Percentiles rank a stretch among this genome's conserved stretches.
Evolutionary conservation across 2,329 filamentous ascomycete genomes (phyloP).

Genomic region (Colletotrichum zoysiae): DNA sequence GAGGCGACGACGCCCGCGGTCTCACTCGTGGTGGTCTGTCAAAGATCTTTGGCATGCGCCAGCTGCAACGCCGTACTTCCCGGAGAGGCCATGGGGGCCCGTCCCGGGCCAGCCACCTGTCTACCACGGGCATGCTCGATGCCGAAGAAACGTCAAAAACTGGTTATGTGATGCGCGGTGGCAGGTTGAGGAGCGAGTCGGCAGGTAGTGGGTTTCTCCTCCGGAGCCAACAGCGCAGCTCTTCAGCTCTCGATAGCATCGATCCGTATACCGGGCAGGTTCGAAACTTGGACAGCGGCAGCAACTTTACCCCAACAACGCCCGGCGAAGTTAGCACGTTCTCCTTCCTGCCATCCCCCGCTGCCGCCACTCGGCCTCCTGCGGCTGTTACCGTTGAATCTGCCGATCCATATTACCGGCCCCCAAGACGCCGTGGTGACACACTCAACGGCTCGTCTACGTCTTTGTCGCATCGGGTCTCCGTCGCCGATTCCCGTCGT

Average conservation of each 20-base stretch:
- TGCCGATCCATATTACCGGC: conserved; percentile 88
- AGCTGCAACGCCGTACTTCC: conserved; percentile 80
- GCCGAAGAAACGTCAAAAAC: conserved; percentile 74
- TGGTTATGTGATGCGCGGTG: conserved; percentile 66
- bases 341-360: conserved; percentile 75
- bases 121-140: conserved; percentile 83
- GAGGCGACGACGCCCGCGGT: conserved; percentile 77
- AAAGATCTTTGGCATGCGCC: conserved; percentile 92
- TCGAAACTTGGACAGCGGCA: conserved; percentile 69
- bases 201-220: conserved; percentile 66
- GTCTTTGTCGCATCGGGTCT: conserved; percentile 49
- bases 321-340: conserved; percentile 77
- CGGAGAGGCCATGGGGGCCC: conserved; percentile 67
- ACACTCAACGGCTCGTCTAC: conserved; percentile 61
- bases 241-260: conserved; percentile 66
- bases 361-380: conserved; percentile 58
- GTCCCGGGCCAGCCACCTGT: conserved; percentile 84
- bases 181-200: conserved; percentile 71
- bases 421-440: conserved; percentile 78
- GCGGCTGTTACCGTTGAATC: conserved; percentile 61
- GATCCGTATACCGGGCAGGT: conserved; percentile 59
- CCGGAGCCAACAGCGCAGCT: conserved; percentile 61
- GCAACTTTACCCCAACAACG: conserved; percentile 79
- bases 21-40: conserved; percentile 84
- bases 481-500: conserved; percentile 52